phyloP scores from a whole-genome alignment of 208 protist species.

The Acanthamoeba polyphaga region DNA sequence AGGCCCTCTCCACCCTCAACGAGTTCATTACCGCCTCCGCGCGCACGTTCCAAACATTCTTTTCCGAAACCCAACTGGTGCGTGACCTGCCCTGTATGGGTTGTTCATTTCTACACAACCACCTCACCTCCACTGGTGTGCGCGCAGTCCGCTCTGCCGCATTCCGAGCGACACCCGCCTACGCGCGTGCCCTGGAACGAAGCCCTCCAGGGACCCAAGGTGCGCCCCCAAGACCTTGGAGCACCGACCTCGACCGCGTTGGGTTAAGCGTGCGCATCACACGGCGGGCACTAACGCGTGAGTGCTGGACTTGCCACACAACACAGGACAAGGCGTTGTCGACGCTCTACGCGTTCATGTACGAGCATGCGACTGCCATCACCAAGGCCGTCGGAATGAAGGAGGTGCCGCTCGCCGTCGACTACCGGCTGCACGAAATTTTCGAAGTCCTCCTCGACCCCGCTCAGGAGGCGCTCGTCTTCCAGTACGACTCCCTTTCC shows the following conservation, averaged over 20 bases:
- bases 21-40: constrained; percentile 11
- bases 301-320: too few species aligned
- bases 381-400: not conserved
- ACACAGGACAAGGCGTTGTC: constrained; percentile 13
- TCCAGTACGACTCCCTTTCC: not conserved
- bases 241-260: not conserved
- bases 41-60: constrained; percentile 21
- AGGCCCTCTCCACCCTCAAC: not conserved
- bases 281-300: too few species aligned
- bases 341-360: not conserved
- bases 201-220: not conserved
- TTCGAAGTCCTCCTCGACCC: constrained; percentile 12
- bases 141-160: not conserved
- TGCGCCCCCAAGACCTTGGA: not conserved
- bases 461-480: not conserved
- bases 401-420: not conserved
- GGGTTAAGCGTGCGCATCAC: too few species aligned
- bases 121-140: not conserved
- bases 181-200: not conserved
- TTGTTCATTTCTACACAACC: not conserved
- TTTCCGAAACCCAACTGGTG: constrained; percentile 15
- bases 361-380: not conserved
- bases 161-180: not conserved
- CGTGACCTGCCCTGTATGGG: not conserved
- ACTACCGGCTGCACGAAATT: constrained; percentile 20